A percentile compares a stretch with the other conserved stretches of the same genome.
Evolutionary conservation across 2,329 filamentous ascomycete species (phyloP).

Genomic region (Trichoderma aggressivum): DNA sequence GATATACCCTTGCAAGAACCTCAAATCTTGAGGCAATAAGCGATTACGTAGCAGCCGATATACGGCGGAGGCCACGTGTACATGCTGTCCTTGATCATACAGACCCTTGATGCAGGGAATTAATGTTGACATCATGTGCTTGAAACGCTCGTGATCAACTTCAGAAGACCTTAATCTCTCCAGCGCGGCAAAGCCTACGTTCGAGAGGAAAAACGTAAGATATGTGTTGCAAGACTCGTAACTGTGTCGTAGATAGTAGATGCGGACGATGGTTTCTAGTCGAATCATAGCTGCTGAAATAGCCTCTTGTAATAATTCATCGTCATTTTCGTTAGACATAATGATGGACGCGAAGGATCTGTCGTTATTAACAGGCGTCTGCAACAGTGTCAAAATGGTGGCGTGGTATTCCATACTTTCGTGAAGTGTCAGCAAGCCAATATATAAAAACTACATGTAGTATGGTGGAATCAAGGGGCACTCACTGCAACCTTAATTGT

Average conservation of each 20-base stretch:
- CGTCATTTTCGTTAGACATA: not conserved
- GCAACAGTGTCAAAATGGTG: not conserved
- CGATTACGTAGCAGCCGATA: not conserved
- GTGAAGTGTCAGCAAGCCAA: not conserved
- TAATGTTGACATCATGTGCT: not conserved
- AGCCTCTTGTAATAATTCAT: not conserved
- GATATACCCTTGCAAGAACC: not conserved
- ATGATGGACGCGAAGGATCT: not conserved
- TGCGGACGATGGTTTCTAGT: slow-evolving; percentile 32
- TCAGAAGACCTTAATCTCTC: not conserved
- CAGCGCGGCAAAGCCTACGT: not conserved
- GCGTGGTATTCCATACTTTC: not conserved
- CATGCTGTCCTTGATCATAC: not conserved
- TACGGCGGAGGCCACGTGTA: not conserved
- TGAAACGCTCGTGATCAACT: not conserved
- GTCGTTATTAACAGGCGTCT: not conserved
- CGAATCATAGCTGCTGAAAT: slow-evolving; percentile 22
- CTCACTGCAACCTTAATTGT: slow-evolving; percentile 34
- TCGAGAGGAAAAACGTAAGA: not conserved
- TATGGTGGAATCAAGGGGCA: not conserved
- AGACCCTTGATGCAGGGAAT: slow-evolving; percentile 8
- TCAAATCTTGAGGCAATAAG: not conserved
- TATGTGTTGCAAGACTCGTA: slow-evolving; percentile 19
- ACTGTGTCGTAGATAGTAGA: slow-evolving; percentile 36
- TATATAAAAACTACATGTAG: not conserved